Conservation (phyloP, 768 basidiomycete species). For the Psilocybe azurescens region DNA sequence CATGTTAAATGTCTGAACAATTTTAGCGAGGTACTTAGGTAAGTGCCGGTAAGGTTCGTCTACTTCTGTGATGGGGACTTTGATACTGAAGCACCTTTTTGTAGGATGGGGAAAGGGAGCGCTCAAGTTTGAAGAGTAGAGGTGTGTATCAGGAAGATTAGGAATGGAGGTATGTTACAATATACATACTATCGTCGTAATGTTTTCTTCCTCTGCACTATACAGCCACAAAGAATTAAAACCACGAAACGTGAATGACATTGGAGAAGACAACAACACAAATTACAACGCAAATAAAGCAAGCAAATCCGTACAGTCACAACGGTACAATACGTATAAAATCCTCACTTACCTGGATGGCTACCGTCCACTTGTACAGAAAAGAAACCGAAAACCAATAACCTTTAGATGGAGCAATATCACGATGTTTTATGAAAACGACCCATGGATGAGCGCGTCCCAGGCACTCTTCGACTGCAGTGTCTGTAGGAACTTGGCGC, state of each 20-base stretch:
- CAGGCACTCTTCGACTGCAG: constrained; percentile 67
- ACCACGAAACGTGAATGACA: neutral
- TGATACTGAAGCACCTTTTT: too few species aligned
- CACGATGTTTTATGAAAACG: constrained; percentile 51
- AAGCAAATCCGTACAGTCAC: neutral
- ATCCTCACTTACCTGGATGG: neutral
- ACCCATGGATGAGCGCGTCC: constrained; percentile 72
- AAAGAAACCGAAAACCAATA: neutral
- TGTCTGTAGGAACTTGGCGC: constrained; percentile 59
- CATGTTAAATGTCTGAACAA: too few species aligned
- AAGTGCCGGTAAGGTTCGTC: too few species aligned
- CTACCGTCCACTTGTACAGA: neutral
- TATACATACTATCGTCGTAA: too few species aligned
- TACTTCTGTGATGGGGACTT: too few species aligned
- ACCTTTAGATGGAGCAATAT: neutral
- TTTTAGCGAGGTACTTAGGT: too few species aligned
- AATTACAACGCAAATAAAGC: neutral
- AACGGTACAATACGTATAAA: neutral
- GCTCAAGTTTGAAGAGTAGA: too few species aligned
- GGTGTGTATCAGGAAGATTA: too few species aligned
- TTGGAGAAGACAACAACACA: neutral
- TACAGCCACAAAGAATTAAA: neutral
- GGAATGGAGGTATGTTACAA: too few species aligned
- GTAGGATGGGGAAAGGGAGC: too few species aligned
- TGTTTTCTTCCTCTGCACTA: neutral